Conservation (phyloP, 139 green algal species). For the Coccomyxa sp. region DNA sequence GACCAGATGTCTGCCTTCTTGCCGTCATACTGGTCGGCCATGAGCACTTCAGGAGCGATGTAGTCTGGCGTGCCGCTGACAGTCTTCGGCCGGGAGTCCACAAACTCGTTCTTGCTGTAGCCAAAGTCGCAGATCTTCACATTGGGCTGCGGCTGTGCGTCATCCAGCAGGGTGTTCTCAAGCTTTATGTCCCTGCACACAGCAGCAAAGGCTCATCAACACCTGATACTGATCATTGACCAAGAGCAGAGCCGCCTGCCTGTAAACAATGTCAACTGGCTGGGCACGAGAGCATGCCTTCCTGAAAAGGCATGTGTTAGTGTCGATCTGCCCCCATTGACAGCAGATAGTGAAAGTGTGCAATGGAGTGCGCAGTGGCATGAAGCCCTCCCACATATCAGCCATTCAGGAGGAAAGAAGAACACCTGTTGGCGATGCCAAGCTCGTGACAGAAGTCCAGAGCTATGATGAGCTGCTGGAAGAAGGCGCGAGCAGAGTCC, state of each 20-base stretch:
- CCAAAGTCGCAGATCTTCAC: constrained; percentile 36
- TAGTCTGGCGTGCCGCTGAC: constrained; percentile 23
- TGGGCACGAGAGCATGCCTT: no score
- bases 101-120: constrained; percentile 28
- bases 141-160: not conserved
- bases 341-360: no score
- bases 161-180: constrained; percentile 26
- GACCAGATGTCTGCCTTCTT: constrained; percentile 69
- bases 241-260: not conserved
- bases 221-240: no score
- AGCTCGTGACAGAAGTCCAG: constrained; percentile 59
- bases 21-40: constrained; percentile 18
- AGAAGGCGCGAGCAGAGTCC: constrained; percentile 76
- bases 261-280: no score
- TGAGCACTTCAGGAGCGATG: constrained; percentile 26
- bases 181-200: constrained; percentile 11
- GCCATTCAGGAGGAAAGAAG: no score
- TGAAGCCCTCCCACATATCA: no score
- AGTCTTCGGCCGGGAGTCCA: constrained; percentile 18
- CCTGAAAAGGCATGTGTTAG: no score
- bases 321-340: no score
- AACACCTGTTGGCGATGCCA: constrained; percentile 23
- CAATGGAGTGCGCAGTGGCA: no score
- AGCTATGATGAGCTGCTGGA: constrained; percentile 63
- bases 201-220: not conserved